A percentile compares a stretch with the other conserved stretches of the same genome.
These are phyloP conservation scores for Rubroboletus satanas DNA, from an alignment of 768 basidiomycete species.

Conservation along the genomic window DNA sequence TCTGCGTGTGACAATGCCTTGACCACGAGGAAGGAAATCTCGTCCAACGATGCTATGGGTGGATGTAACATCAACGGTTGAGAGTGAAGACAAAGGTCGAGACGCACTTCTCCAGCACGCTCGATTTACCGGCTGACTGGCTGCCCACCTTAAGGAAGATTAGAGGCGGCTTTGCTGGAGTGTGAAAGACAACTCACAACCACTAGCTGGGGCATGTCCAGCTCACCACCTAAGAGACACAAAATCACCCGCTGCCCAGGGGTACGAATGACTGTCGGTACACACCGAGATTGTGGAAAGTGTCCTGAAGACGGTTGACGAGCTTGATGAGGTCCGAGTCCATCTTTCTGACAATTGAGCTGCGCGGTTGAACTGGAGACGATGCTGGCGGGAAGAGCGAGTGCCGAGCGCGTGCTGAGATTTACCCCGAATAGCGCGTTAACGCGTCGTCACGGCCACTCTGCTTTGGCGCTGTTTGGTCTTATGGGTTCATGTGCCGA, in stretches of 20 bases:
- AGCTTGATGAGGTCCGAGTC: conserved; percentile 92
- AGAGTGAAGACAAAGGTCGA: conserved; percentile 1
- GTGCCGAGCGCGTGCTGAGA: conserved; percentile 15
- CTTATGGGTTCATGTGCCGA: background rate
- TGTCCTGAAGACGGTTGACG: conserved; percentile 94
- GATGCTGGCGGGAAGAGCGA: conserved; percentile 3
- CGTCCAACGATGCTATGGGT: conserved; percentile 81
- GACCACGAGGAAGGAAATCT: conserved; percentile 83
- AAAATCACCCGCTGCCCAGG: conserved; percentile 6
- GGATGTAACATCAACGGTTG: background rate
- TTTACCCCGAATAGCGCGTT: conserved; percentile 9
- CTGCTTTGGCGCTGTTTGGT: conserved; percentile 28
- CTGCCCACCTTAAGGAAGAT: conserved; percentile 71
- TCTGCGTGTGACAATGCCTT: conserved; percentile 93
- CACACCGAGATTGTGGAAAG: conserved; percentile 83
- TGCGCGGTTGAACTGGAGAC: background rate
- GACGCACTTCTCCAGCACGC: conserved; percentile 90
- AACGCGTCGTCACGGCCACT: conserved; percentile 32
- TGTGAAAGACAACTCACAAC: conserved; percentile 54
- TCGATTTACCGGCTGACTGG: conserved; percentile 95
- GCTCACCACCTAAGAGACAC: conserved; percentile 63
- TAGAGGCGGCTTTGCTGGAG: background rate
- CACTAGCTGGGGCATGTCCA: conserved; percentile 89
- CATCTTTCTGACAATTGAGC: conserved; percentile 46
- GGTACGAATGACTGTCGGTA: conserved; percentile 10